Percentiles rank a stretch among this genome's conserved stretches.
phyloP scores from a whole-genome alignment of 192 early-diverging fungal species.

The Rhizophagus sp. region DNA sequence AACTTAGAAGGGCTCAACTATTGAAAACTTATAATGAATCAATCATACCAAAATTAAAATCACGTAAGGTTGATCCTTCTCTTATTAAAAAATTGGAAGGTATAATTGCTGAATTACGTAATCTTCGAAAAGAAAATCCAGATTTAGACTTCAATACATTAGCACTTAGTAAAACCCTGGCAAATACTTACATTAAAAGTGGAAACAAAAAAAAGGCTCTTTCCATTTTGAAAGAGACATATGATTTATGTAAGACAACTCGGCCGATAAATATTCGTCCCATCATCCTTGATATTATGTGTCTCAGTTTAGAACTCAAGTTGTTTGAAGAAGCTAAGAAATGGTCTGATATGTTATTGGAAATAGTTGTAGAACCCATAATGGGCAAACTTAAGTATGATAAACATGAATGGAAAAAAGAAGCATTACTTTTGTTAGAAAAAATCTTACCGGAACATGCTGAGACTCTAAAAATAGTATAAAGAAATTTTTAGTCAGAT shows the following conservation, averaged over 20 bases:
- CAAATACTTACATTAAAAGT: background rate
- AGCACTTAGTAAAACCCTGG: background rate
- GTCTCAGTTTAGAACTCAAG: background rate
- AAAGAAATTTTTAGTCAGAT: too few species aligned
- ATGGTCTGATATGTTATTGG: background rate
- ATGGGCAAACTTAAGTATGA: background rate
- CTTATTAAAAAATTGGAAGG: background rate
- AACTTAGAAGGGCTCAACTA: background rate
- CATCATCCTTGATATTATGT: background rate
- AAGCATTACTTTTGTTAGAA: background rate
- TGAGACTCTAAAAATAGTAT: too few species aligned
- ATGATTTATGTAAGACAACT: background rate
- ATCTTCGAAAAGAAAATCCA: background rate
- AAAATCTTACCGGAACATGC: background rate
- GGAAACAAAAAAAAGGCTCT: background rate
- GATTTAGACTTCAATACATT: background rate
- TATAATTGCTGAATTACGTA: background rate
- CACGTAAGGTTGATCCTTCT: background rate
- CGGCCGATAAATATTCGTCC: too few species aligned
- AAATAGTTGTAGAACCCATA: background rate
- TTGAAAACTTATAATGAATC: background rate
- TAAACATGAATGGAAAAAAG: background rate
- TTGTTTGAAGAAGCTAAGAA: background rate
- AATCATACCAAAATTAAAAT: too few species aligned
- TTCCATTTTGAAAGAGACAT: background rate